Evolutionary conservation across 164 flowering plant genomes (phyloP).

Genomic region (Kalanchoe fedtschenkoi): DNA sequence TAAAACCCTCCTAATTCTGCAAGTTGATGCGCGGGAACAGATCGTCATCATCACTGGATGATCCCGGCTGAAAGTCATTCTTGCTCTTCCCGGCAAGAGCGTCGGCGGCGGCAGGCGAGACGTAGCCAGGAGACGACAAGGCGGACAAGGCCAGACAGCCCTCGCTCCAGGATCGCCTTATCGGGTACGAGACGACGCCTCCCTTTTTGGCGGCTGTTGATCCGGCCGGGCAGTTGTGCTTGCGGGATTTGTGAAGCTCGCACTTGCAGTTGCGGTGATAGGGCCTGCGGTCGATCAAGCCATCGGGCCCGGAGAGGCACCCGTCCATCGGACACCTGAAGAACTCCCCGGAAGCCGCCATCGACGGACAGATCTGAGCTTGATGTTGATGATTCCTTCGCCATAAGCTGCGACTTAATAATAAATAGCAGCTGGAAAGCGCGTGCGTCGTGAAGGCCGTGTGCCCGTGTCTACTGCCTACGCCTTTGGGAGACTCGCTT

Average conservation of each 20-base stretch:
- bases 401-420: background rate
- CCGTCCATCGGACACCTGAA: slow-evolving; percentile 21
- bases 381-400: background rate
- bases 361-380: background rate
- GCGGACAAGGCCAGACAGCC: slow-evolving; percentile 15
- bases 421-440: background rate
- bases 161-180: slow-evolving; percentile 23
- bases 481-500: background rate
- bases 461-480: background rate
- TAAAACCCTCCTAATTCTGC: background rate
- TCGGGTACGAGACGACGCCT: slow-evolving; percentile 19
- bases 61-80: background rate
- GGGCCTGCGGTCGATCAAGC: slow-evolving; percentile 23
- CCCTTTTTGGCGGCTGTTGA: background rate
- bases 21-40: background rate
- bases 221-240: background rate
- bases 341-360: slow-evolving; percentile 20
- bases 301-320: slow-evolving; percentile 20
- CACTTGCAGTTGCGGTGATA: slow-evolving; percentile 31
- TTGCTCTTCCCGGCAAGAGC: background rate
- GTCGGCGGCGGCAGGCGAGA: slow-evolving; percentile 4
- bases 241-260: slow-evolving; percentile 20
- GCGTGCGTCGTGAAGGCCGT: slow-evolving; percentile 4
- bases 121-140: slow-evolving; percentile 8
- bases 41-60: background rate